These are phyloP conservation scores for Colletotrichum scovillei DNA, from an alignment of 2,329 filamentous ascomycete genomes.

Conservation along the genomic window DNA sequence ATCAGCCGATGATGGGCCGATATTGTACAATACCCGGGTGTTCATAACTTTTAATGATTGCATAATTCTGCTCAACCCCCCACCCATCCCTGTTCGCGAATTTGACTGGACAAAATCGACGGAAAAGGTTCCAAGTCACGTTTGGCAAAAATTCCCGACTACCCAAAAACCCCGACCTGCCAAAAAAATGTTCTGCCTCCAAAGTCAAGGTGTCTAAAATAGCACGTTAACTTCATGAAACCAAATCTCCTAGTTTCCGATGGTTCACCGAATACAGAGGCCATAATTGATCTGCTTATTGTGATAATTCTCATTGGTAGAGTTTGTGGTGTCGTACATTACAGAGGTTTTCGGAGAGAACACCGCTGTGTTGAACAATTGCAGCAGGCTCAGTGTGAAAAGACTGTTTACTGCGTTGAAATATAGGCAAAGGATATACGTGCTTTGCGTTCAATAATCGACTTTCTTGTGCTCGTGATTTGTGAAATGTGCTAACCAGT, in stretches of 20 bases:
- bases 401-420: no score
- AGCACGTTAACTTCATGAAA: background rate
- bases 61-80: background rate
- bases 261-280: slow-evolving; percentile 4
- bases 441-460: background rate
- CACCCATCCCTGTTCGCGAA: background rate
- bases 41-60: slow-evolving; percentile 18
- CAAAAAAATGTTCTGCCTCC: background rate
- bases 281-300: background rate
- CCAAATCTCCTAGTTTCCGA: background rate
- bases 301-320: background rate
- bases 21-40: slow-evolving; percentile 27
- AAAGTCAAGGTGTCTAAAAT: background rate
- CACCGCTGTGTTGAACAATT: no score
- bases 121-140: slow-evolving; percentile 11
- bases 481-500: background rate
- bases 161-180: background rate
- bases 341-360: background rate
- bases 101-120: slow-evolving; percentile 12
- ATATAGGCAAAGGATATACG: background rate
- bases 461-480: background rate
- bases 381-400: no score
- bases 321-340: background rate
- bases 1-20: slow-evolving; percentile 35
- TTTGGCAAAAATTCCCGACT: slow-evolving; percentile 28